Evolutionary conservation across 1,284 basidiomycete genomes (phyloP), one percentile per base, ranked within the genome.

Genomic region (Pascua guehoae): DNA sequence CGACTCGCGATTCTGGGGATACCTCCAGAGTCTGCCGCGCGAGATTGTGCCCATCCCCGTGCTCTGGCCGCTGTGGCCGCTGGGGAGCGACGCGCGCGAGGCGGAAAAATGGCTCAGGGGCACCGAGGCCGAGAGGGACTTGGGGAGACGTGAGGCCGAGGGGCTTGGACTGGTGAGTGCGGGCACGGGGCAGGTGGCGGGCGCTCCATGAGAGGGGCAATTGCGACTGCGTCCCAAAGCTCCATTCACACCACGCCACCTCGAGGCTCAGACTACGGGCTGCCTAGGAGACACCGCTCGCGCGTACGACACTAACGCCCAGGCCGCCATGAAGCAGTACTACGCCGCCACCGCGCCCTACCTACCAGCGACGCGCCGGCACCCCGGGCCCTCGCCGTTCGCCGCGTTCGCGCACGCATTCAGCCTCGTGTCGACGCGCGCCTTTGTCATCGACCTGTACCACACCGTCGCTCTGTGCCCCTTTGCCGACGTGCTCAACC

Each of bases 401-500:
- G 58, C 73, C 16, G 83, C 81, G 3, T 91, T 88, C 68, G 79
- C 83, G 53, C 81, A 83, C 57, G 86, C 89, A 1, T 94, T 87
- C 76, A 83, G 86, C 4, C 82, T 95, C 36, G 89, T 94, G 43
- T 88, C 86, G 11, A 91, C 91, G 4, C 82, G 92, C 42, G 88
- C 92, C 0, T 97, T 97, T 77, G 78, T 89, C 52, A 85, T 94
- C 53, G 92, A 96, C 72, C 81, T 85, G 5, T 93, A 86, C 72
- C 90, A 94, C 73, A 85, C 86, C 1, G 79, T 93, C 17, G 84
- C 88, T 1, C 88, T 97, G 83, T 89, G 93, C 12, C 91, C 92
- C 1, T 83, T 94, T 59, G 91, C 91, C 36, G 92, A 95, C 75
- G 82, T 86, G 84, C 91, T 95, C 79, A 94, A 96, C 74, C 92